A percentile compares a stretch with the other conserved stretches of the same genome.
Conservation (phyloP, 768 basidiomycete genomes). For the Lentinus brumalis region DNA sequence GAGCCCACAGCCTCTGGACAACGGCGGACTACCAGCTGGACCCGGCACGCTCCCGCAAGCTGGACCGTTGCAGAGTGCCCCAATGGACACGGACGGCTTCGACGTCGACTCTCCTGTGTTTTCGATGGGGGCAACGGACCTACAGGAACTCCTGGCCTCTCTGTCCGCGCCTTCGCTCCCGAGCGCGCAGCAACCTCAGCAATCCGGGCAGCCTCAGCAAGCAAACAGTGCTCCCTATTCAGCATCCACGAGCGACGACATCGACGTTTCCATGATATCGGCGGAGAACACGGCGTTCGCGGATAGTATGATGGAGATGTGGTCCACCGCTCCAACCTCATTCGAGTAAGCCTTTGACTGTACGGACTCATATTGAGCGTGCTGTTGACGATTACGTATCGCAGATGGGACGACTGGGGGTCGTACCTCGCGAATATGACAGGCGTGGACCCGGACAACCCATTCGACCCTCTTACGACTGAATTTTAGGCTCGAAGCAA, state of each 20-base stretch:
- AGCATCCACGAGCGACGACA: neutral
- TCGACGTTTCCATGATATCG: conserved; percentile 19
- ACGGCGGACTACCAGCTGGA: neutral
- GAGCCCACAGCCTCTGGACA: neutral
- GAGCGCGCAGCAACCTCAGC: neutral
- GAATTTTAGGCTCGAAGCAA: neutral
- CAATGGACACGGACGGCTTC: neutral
- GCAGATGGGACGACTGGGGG: conserved; percentile 43
- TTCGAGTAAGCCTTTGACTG: conserved; percentile 50
- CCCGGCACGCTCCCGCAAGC: neutral
- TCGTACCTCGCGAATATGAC: conserved; percentile 25
- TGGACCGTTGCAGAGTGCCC: neutral
- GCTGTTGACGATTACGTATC: conserved; percentile 2
- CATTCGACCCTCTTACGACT: neutral
- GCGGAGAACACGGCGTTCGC: conserved; percentile 30
- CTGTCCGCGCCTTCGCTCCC: neutral
- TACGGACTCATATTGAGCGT: neutral
- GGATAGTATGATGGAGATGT: conserved; percentile 52
- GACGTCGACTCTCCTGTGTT: neutral
- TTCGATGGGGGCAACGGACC: neutral
- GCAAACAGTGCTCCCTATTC: neutral
- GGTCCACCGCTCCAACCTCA: conserved; percentile 58
- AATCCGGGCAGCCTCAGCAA: neutral
- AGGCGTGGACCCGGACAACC: neutral
- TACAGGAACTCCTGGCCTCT: neutral